Base-by-base conservation (phyloP, 306 rosid genomes). In the Prinsepia uniflora region DNA sequence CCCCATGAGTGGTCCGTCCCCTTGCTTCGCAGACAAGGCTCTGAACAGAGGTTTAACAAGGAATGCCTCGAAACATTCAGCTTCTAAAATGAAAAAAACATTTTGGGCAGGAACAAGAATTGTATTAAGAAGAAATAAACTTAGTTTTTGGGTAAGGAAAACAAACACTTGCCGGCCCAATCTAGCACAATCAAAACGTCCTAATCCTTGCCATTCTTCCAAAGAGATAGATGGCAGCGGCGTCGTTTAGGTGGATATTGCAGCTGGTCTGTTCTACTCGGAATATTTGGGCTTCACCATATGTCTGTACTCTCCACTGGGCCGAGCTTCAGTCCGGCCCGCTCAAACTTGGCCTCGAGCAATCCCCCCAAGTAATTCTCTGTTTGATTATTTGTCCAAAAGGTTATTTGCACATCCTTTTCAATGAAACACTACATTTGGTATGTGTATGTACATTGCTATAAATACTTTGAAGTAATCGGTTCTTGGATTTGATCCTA, bases 281-380 rank as follows among this genome's bases (percentile, higher is more conserved):
- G 78, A 94, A 80, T 96, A 96, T 44, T 82, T 89, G 70, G 99
- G 83, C 58, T 86, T 94, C 77, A 87, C 88, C 53, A 81, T 85
- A 89, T 52, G 88, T 90, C 63, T 90, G 98, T 79, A 85, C 89
- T 62, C 86, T 81, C 30, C 91, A 89, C 10, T 92, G 96, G 96
- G 96, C 96, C 0, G 96, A 94, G 86, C 96, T 89, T 63, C 95
- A 89, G 52, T 90, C 90, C 0, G 96, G 95, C 46, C 85, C 97
- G 60, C 95, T 89, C 81, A 90, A 89, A 59, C 92, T 90, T 6
- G 88, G 88, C 49, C 92, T 94, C 62, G 80, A 90, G 92, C 96
- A 87, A 76, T 84, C 86, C 44, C 84, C 92, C 22, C n/a, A n/a
- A n/a, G n/a, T n/a, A n/a, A n/a, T n/a, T n/a, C 42, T 17, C 7